Evolutionary conservation across 305 asterid species (phyloP).

Genomic region (Fraxinus xanthoxyloides): DNA sequence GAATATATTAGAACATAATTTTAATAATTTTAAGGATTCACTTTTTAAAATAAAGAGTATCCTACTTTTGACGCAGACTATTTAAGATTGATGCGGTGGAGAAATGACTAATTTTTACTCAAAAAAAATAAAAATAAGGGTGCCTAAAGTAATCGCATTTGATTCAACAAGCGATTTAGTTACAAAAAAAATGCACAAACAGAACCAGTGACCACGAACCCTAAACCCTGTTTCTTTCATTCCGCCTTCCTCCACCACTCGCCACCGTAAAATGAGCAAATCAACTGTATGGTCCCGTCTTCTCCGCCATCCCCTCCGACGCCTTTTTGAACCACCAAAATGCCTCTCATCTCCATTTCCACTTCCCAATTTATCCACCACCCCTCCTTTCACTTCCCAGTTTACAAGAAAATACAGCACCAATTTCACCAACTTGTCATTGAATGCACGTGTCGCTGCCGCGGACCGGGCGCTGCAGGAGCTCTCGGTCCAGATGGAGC

Average conservation of each 20-base stretch:
- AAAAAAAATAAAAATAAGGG: too few species aligned
- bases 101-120: background rate
- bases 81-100: background rate
- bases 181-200: background rate
- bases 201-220: background rate
- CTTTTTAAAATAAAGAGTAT: too few species aligned
- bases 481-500: slow-evolving; percentile 26
- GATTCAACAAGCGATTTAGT: background rate
- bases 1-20: too few species aligned
- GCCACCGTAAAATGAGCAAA: slow-evolving; percentile 31
- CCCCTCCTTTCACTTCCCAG: slow-evolving; percentile 18
- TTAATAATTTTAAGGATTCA: too few species aligned
- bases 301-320: slow-evolving; percentile 29
- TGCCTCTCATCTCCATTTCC: slow-evolving; percentile 13
- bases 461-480: slow-evolving; percentile 40
- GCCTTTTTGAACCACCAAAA: slow-evolving; percentile 3
- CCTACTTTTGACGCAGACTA: too few species aligned
- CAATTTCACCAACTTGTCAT: slow-evolving; percentile 15
- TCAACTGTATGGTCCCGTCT: slow-evolving; percentile 31
- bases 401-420: slow-evolving; percentile 28
- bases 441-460: slow-evolving; percentile 24
- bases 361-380: slow-evolving; percentile 1
- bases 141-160: background rate
- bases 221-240: background rate
- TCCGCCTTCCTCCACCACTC: background rate